Conservation (phyloP, 306 rosid genomes). For the Oemleria cerasiformis region DNA sequence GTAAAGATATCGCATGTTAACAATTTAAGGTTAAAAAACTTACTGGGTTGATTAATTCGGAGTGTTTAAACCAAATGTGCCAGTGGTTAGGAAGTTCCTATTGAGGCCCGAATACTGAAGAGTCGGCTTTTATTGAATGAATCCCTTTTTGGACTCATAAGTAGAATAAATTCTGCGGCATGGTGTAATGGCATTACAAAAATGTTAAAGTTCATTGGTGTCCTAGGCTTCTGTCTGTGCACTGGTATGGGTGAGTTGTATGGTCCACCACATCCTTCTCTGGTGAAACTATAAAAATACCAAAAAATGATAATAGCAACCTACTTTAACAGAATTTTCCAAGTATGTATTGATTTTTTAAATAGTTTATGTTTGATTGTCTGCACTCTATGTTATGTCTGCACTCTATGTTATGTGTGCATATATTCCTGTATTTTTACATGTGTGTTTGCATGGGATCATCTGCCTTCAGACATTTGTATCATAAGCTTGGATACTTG, state of each 20-base stretch:
- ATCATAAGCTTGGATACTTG: no score
- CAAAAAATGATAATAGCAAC: not conserved
- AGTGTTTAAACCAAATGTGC: not conserved
- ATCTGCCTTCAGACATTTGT: no score
- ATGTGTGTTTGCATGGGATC: not conserved
- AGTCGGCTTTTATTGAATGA: not conserved
- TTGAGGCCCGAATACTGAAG: not conserved
- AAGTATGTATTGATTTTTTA: not conserved
- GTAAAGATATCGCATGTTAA: no score
- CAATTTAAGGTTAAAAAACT: not conserved
- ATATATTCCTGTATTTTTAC: not conserved
- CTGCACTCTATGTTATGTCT: not conserved
- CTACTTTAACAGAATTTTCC: not conserved
- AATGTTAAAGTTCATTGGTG: not conserved
- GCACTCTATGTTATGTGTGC: not conserved
- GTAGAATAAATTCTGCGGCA: not conserved
- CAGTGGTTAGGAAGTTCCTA: not conserved
- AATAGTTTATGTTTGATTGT: not conserved
- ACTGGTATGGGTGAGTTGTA: not conserved
- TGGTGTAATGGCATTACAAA: not conserved
- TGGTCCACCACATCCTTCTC: not conserved
- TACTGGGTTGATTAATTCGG: not conserved
- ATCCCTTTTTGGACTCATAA: not conserved
- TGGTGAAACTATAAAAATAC: not conserved
- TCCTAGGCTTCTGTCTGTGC: not conserved